Percentiles rank a stretch among this genome's conserved stretches.
Conservation (phyloP, 2,329 filamentous ascomycete species). For the Salinomyces thailandicus region DNA sequence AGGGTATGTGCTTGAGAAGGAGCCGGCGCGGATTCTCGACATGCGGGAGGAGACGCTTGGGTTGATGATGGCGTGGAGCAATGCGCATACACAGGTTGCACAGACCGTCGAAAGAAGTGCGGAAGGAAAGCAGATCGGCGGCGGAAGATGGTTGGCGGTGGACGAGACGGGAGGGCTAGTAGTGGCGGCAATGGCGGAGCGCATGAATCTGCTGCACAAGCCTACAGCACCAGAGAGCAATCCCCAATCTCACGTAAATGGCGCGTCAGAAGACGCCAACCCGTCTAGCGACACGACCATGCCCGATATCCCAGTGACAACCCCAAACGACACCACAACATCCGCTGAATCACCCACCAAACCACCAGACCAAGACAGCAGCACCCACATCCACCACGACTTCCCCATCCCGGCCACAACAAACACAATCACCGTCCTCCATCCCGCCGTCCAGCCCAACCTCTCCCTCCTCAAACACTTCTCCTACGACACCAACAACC, state of each 20-base stretch:
- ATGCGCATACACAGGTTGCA: conserved; percentile 64
- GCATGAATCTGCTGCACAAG: conserved; percentile 61
- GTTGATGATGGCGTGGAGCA: conserved; percentile 77
- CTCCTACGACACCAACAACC: conserved; percentile 63
- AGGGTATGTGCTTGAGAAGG: conserved; percentile 70
- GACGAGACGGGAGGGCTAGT: conserved; percentile 80
- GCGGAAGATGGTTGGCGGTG: conserved; percentile 66
- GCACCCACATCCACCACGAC: conserved; percentile 28
- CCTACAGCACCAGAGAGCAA: not conserved
- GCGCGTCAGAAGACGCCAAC: not conserved
- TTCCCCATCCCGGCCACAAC: conserved; percentile 53
- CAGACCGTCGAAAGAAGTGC: conserved; percentile 9
- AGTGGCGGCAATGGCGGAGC: conserved; percentile 74
- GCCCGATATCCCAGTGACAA: not conserved
- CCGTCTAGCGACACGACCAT: not conserved
- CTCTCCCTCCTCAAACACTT: conserved; percentile 83
- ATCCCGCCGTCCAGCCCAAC: conserved; percentile 77
- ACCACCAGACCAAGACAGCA: not conserved
- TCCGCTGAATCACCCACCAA: not conserved
- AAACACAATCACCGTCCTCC: conserved; percentile 72
- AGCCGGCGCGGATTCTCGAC: conserved; percentile 72
- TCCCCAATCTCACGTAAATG: not conserved
- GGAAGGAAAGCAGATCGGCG: conserved; percentile 28
- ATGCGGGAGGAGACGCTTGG: conserved; percentile 74
- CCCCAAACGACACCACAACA: not conserved